A percentile compares a stretch with the other conserved stretches of the same genome.
These are phyloP conservation scores for Mortierella polycephala DNA, from an alignment of 371 early-diverging fungal genomes.

Conservation along the genomic window DNA sequence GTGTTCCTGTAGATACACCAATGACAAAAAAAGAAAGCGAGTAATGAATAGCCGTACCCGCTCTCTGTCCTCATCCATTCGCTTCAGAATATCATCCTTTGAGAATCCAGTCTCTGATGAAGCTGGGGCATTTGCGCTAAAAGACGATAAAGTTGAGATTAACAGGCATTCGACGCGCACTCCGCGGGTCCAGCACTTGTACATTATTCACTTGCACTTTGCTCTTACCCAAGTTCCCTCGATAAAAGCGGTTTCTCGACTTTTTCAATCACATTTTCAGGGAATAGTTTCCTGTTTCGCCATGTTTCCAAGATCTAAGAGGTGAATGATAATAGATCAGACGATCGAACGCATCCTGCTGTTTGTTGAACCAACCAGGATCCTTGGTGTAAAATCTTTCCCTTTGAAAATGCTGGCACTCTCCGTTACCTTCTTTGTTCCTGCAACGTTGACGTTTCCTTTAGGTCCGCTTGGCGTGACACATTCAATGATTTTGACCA, in stretches of 20 bases:
- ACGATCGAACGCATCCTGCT: too few species aligned
- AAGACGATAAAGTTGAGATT: too few species aligned
- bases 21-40: background rate
- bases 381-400: constrained; percentile 6
- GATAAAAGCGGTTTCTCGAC: constrained; percentile 63
- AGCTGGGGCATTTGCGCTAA: constrained; percentile 27
- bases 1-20: background rate
- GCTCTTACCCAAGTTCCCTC: constrained; percentile 58
- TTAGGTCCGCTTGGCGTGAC: constrained; percentile 73
- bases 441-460: constrained; percentile 77
- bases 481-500: constrained; percentile 64
- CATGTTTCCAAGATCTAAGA: constrained; percentile 40
- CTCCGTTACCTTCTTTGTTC: constrained; percentile 68
- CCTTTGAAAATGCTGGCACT: constrained; percentile 15
- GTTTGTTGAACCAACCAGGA: background rate
- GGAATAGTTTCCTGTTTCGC: constrained; percentile 50
- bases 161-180: too few species aligned
- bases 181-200: too few species aligned
- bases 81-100: constrained; percentile 72
- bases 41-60: constrained; percentile 46
- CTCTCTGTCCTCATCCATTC: constrained; percentile 87
- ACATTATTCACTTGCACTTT: background rate
- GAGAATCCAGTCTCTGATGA: constrained; percentile 58
- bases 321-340: background rate
- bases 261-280: constrained; percentile 55